Evolutionary conservation across 1,284 basidiomycete species (phyloP).

Genomic region (Trichosporon sp.): DNA sequence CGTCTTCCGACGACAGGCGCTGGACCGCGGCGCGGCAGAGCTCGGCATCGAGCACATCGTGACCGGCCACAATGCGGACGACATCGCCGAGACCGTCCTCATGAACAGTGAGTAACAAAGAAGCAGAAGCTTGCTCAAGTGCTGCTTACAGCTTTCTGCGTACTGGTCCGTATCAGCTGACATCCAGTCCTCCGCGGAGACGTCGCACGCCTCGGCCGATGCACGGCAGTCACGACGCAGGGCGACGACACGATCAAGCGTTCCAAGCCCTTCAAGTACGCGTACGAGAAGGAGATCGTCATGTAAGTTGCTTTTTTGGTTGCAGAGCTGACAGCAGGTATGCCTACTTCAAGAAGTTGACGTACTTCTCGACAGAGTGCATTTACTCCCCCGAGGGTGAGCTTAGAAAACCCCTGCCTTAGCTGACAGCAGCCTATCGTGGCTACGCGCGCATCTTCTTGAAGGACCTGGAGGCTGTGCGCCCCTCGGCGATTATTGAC

Average conservation of each 20-base stretch:
- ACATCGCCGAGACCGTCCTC: constrained; percentile 96
- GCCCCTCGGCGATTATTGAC: constrained; percentile 93
- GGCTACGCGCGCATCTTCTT: constrained; percentile 92
- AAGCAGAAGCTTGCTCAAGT: no score
- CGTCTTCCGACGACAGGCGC: constrained; percentile 92
- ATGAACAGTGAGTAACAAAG: constrained; percentile 81
- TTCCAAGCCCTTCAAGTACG: constrained; percentile 98
- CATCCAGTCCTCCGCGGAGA: constrained; percentile 89
- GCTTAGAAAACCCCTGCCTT: constrained; percentile 1
- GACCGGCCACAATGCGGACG: constrained; percentile 98
- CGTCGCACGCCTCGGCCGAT: constrained; percentile 88
- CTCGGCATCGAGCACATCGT: constrained; percentile 96
- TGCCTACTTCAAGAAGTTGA: constrained; percentile 96
- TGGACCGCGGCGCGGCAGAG: constrained; percentile 89
- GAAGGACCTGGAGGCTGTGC: constrained; percentile 90
- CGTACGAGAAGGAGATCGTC: constrained; percentile 99
- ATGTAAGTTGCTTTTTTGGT: constrained; percentile 65
- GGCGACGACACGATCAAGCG: constrained; percentile 93
- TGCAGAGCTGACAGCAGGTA: constrained; percentile 67
- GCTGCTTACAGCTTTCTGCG: background rate
- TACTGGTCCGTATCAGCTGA: constrained; percentile 8
- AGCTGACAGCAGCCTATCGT: constrained; percentile 70
- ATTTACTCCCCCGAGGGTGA: constrained; percentile 88
- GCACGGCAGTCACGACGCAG: constrained; percentile 90
- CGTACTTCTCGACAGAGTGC: constrained; percentile 99